Conservation (phyloP, 2,329 filamentous ascomycete genomes). For the Colletotrichum echinochloae region DNA sequence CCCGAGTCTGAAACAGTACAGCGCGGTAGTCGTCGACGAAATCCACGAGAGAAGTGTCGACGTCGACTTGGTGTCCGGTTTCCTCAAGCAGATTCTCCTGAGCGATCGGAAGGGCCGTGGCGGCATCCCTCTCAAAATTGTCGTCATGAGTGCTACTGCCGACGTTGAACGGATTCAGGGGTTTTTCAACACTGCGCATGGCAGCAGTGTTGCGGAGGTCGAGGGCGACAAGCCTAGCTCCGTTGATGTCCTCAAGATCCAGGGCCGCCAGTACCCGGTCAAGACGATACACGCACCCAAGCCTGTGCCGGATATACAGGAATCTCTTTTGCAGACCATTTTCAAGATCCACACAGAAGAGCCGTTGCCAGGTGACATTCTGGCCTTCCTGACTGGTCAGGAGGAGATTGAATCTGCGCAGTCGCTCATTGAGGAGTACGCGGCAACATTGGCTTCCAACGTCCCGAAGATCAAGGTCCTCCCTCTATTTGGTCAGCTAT, state of each 20-base stretch:
- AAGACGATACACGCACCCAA: conserved; percentile 79
- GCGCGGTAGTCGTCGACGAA: conserved; percentile 92
- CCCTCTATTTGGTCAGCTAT: conserved; percentile 90
- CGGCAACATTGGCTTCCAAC: conserved; percentile 76
- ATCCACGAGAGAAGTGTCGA: conserved; percentile 97
- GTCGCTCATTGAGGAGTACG: conserved; percentile 83
- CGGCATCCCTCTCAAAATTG: conserved; percentile 83
- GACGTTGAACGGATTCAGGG: conserved; percentile 82
- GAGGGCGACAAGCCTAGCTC: conserved; percentile 3
- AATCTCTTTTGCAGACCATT: conserved; percentile 83
- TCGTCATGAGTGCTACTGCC: conserved; percentile 97
- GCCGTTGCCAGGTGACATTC: conserved; percentile 90
- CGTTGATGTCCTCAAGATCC: conserved; percentile 71
- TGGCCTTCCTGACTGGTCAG: conserved; percentile 92
- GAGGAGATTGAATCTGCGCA: conserved; percentile 90
- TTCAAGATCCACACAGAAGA: conserved; percentile 90
- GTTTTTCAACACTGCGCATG: conserved; percentile 71
- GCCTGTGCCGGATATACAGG: conserved; percentile 84
- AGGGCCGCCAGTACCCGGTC: conserved; percentile 90
- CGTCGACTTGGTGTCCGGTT: conserved; percentile 90
- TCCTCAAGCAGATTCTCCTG: conserved; percentile 81
- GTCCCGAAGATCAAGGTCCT: conserved; percentile 79
- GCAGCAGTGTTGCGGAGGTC: neutral
- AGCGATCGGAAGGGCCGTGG: conserved; percentile 73
- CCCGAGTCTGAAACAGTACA: conserved; percentile 85